These are phyloP conservation scores for Amphirosellinia nigrospora DNA, from an alignment of 495 filamentous ascomycete species.

Conservation along the genomic window DNA sequence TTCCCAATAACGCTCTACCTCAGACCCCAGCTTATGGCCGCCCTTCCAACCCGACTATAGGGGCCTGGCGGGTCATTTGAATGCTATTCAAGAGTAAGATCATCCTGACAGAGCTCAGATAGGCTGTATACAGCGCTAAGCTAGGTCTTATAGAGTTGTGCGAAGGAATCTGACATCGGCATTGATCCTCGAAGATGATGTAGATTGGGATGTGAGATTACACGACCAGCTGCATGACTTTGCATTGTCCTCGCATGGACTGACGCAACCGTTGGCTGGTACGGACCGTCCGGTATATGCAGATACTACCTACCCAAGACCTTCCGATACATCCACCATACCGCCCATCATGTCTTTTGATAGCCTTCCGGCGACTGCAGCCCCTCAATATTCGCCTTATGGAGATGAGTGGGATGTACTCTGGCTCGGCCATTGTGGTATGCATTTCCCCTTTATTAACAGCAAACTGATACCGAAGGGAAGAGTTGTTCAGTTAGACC, in stretches of 20 bases:
- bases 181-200: slow-evolving; percentile 64
- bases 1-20: slow-evolving; percentile 48
- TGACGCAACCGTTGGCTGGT: slow-evolving; percentile 34
- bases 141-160: slow-evolving; percentile 45
- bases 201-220: slow-evolving; percentile 62
- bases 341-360: slow-evolving; percentile 25
- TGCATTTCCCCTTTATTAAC: slow-evolving; percentile 34
- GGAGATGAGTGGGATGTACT: slow-evolving; percentile 66
- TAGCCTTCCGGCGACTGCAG: slow-evolving; percentile 38
- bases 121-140: not conserved
- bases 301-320: slow-evolving; percentile 32
- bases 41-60: slow-evolving; percentile 26
- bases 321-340: not conserved
- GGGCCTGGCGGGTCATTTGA: slow-evolving; percentile 41
- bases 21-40: slow-evolving; percentile 14
- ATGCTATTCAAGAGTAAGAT: slow-evolving; percentile 41
- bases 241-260: slow-evolving; percentile 47
- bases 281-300: slow-evolving; percentile 11
- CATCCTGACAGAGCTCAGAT: not conserved
- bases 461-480: slow-evolving; percentile 32
- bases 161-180: slow-evolving; percentile 53
- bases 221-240: slow-evolving; percentile 57
- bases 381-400: slow-evolving; percentile 53
- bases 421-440: slow-evolving; percentile 61
- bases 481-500: slow-evolving; percentile 31